Conservation (phyloP, 306 rosid genomes). For the Cucumis cinereus region DNA sequence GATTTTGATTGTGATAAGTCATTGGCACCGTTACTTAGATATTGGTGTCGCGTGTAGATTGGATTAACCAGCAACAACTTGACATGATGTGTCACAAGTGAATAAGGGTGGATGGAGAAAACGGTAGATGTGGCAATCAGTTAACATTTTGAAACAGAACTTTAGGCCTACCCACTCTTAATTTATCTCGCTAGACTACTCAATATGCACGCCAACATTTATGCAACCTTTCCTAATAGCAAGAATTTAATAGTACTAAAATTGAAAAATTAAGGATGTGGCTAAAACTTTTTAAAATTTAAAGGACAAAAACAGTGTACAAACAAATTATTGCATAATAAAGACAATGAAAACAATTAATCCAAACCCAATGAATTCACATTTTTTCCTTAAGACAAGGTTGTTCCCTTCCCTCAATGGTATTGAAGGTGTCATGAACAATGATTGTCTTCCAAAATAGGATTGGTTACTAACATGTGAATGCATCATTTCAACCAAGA, state of each 20-base stretch:
- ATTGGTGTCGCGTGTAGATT: background rate
- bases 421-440: too few species aligned
- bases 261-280: too few species aligned
- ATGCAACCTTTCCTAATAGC: background rate
- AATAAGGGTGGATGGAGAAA: background rate
- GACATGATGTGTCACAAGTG: background rate
- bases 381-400: too few species aligned
- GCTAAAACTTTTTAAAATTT: too few species aligned
- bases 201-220: background rate
- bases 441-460: too few species aligned
- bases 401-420: too few species aligned
- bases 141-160: background rate
- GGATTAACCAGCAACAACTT: background rate
- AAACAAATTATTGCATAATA: too few species aligned
- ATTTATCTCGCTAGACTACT: background rate
- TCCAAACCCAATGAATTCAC: too few species aligned
- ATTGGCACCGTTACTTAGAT: background rate
- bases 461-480: too few species aligned
- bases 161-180: background rate
- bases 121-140: background rate
- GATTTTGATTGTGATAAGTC: background rate
- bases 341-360: too few species aligned
- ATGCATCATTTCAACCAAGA: too few species aligned
- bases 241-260: background rate
- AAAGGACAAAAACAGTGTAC: too few species aligned